Evolutionary conservation across 306 rosid genomes (phyloP).

Genomic region (Acacia crassicarpa): DNA sequence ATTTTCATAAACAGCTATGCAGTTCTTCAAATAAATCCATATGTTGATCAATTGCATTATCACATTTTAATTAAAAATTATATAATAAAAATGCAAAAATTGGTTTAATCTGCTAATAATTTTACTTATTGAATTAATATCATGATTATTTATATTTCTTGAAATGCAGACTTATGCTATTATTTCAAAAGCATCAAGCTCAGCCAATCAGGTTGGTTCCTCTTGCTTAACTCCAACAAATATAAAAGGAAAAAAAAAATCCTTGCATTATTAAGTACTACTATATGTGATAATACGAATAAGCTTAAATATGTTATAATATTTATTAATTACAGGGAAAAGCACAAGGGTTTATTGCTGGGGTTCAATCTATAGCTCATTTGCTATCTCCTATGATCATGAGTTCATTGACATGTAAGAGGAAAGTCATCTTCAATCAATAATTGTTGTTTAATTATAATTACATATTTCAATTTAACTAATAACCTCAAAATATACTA

Average conservation of each 20-base stretch:
- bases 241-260: neutral
- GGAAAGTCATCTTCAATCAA: constrained; percentile 7
- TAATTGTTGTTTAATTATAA: neutral
- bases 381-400: constrained; percentile 71
- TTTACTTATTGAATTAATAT: neutral
- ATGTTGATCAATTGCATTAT: too few relatives aligned
- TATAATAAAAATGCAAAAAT: too few relatives aligned
- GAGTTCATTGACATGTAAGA: constrained; percentile 86
- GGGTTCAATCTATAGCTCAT: constrained; percentile 71
- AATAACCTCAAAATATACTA: neutral
- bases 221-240: neutral
- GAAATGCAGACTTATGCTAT: constrained; percentile 70
- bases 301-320: neutral
- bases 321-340: constrained; percentile 52
- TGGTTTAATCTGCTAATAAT: neutral
- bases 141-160: constrained; percentile 14
- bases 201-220: constrained; percentile 65
- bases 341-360: constrained; percentile 82
- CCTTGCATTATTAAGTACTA: neutral
- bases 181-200: constrained; percentile 73
- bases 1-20: neutral
- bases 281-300: neutral
- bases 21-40: neutral
- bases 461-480: neutral
- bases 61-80: neutral